Evolutionary conservation across 495 filamentous ascomycete species (phyloP), one percentile per base, ranked within the genome.

Genomic region (Neurospora hispaniola): DNA sequence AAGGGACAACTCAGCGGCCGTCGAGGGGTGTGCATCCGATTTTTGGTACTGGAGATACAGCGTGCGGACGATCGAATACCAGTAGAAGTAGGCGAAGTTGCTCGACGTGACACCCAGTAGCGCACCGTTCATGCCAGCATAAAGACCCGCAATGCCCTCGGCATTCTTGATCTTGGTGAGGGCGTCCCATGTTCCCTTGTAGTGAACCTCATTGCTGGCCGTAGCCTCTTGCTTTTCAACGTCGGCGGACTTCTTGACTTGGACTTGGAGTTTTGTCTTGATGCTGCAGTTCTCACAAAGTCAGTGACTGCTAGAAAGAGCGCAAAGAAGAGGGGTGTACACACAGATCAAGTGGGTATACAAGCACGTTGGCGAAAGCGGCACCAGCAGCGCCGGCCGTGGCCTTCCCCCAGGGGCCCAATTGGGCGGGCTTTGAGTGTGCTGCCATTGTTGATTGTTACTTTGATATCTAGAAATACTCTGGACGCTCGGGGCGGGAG

Each of bases 1-100:
- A 10, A 99, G 87, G 9, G 89, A 88, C 69, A 99, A 86, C 84
- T 99, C 96, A 48, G 90, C 86, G 12, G 92, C 89, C 5, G 96
- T 98, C n/a, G 90, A 89, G 18, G 94, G 94, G 23, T 90, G 83
- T 41, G 84, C 86, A 3, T 87, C 78, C n/a, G 85, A 73, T 73
- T 87, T 88, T 73, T 87, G 86, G 42, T 88, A 91, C 41, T 89
- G 87, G 79, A 94, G 82, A 80, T 98, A 98, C 44, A 97, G 82
- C 14, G 88, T 88, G 59, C 96, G 91, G 16, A 98, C 93, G 20
- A 94, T 80, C 27, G 93, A 94, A 82, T 99, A 98, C 96, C 96
- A 99, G 85, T 98, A 99, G 79, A 99, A 99, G 83, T 99, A 99
- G 73, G 96, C 96, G 79, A 99, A 99, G 80, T 99, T 99, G 72